Evolutionary conservation across 768 basidiomycete genomes (phyloP).

Genomic region (Daedaleopsis sinensis): DNA sequence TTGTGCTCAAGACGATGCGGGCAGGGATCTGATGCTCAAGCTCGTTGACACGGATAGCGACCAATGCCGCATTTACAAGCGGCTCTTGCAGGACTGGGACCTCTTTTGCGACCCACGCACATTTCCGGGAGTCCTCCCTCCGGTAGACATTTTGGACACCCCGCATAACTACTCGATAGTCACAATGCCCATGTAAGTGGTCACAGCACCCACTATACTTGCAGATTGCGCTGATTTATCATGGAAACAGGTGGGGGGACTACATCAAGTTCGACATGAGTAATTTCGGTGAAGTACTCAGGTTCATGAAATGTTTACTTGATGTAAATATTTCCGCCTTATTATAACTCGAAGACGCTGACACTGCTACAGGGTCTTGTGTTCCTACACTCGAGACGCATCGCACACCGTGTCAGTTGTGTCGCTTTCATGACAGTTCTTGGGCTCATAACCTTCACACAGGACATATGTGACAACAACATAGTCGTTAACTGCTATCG

Average conservation of each 20-base stretch:
- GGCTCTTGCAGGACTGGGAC: neutral
- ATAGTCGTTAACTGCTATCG: neutral
- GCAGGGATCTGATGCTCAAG: neutral
- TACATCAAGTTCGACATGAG: neutral
- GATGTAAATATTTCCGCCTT: neutral
- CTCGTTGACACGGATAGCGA: slow-evolving; percentile 2
- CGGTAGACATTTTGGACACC: neutral
- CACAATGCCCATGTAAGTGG: slow-evolving; percentile 3
- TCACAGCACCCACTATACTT: no score
- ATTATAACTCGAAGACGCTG: neutral
- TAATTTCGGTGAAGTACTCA: neutral
- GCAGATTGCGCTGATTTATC: no score
- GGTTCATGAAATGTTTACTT: neutral
- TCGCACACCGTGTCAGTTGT: neutral
- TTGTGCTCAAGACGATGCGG: neutral
- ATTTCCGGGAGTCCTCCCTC: neutral
- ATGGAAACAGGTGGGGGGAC: neutral
- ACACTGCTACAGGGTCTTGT: neutral
- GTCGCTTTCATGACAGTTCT: neutral
- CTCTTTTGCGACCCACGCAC: neutral
- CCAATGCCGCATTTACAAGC: neutral
- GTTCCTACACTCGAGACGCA: neutral
- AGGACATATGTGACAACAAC: neutral
- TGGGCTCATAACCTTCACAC: neutral
- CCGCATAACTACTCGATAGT: slow-evolving; percentile 1